Evolutionary conservation across 306 rosid species (phyloP), one percentile per base, ranked within the genome.

Genomic region (Arachis stenosperma): DNA sequence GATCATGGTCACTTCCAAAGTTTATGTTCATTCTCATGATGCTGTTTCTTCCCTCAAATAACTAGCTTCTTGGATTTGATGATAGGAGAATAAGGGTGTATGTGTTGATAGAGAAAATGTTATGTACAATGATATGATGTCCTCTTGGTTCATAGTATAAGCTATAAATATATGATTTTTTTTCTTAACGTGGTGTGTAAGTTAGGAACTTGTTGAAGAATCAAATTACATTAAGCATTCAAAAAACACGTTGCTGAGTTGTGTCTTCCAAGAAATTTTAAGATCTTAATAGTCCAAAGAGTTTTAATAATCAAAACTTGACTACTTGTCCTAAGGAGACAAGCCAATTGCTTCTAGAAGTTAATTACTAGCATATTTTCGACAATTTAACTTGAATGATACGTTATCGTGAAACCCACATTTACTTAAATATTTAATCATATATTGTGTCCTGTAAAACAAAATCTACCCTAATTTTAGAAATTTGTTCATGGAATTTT

Each of bases 1-100:
- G 54, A 55, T 70, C 29, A 6, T 70, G 53, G 14, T 55, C 64
- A 10, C 9, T 50, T 29, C 65, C 43, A n/a, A 61, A 46, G 51
- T 12, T 5, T 30, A 33, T 46, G 69, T 11, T 46, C 11, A 2
- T 46, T 46, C n/a, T 46, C 51, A 46, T 46, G 51, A 12, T 46
- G 51, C 8, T 9, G 51, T 46, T 9, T 46, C 51, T 46, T n/a
- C n/a, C 54, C 6, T 14, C 13, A 5, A 48, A 48, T 48, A 10
- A 10, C 13, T 46, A 8, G 51, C 13, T 11, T 10, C 54, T 48
- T 36, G 11, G 22, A 73, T 14, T 55, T 55, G 54, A 48, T 48
- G 54, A 48, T 74, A 10, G 6, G 41, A 2, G 14, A 14, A 12
- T 8, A 22, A 15, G 52, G 46, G 40, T 70, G 33, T 74, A 29